Evolutionary conservation across 352 stramenopile species (phyloP).

Genomic region (Phytopythium mirpurense): DNA sequence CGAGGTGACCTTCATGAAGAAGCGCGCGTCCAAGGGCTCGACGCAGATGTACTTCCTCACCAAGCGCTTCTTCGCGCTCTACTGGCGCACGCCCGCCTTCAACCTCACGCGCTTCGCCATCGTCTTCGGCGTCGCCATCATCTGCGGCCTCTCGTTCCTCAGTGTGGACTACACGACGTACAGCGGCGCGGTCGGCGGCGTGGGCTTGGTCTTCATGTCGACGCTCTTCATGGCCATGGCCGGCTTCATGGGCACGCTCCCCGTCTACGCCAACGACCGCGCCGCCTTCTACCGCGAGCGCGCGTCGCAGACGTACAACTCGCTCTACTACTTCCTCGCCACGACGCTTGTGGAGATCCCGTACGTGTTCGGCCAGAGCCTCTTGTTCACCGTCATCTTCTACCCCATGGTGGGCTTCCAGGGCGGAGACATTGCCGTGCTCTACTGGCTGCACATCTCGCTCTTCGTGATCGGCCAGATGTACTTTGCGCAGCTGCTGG

Average conservation of each 20-base stretch:
- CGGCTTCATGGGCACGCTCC: constrained; percentile 41
- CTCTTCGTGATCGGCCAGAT: constrained; percentile 37
- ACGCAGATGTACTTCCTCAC: constrained; percentile 32
- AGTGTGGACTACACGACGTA: constrained; percentile 14
- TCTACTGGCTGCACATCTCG: constrained; percentile 50
- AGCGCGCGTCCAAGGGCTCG: constrained; percentile 15
- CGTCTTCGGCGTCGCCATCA: constrained; percentile 11
- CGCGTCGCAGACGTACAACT: constrained; percentile 60
- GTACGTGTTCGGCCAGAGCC: constrained; percentile 15
- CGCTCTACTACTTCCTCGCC: constrained; percentile 27
- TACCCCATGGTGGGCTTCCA: constrained; percentile 46
- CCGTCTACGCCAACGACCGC: constrained; percentile 44
- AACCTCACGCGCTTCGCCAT: constrained; percentile 32
- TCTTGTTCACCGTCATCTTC: constrained; percentile 44
- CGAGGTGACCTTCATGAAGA: constrained; percentile 19
- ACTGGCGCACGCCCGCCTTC: constrained; percentile 48
- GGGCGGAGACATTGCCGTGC: constrained; percentile 22
- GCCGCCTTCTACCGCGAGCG: constrained; percentile 83
- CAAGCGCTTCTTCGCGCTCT: constrained; percentile 22
- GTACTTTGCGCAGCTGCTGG: constrained; percentile 63
- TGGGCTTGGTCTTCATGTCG: constrained; percentile 58
- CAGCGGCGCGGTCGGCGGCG: constrained; percentile 8
- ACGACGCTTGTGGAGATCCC: constrained; percentile 55
- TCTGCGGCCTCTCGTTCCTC: constrained; percentile 13
- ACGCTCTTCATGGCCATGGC: constrained; percentile 67